A percentile compares a stretch with the other conserved stretches of the same genome.
phyloP scores from a whole-genome alignment of 305 asterid genomes.

The Plantago rigida region DNA sequence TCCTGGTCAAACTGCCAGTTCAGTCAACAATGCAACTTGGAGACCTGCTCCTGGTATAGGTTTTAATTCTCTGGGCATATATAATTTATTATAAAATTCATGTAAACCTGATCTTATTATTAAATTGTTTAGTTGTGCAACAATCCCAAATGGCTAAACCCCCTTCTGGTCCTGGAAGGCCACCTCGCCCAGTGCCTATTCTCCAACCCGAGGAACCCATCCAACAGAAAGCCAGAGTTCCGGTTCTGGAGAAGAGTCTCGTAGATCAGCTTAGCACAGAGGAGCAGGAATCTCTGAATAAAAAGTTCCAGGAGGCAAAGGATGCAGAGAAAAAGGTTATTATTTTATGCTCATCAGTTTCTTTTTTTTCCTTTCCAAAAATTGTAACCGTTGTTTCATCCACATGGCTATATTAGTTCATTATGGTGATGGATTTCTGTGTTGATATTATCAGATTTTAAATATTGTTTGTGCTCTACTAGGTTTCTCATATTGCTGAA shows the following conservation, averaged over 20 bases:
- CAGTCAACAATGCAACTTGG: conserved; percentile 43
- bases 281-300: conserved; percentile 72
- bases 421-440: conserved; percentile 5
- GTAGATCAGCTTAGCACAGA: conserved; percentile 83
- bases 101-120: conserved; percentile 19
- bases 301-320: conserved; percentile 79
- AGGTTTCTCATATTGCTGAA: neutral
- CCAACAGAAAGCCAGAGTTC: conserved; percentile 73
- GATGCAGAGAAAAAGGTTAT: conserved; percentile 86
- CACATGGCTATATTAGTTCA: conserved; percentile 16
- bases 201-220: conserved; percentile 63
- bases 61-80: conserved; percentile 19
- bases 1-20: conserved; percentile 45
- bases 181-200: conserved; percentile 84
- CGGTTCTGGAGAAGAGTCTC: conserved; percentile 82
- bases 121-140: conserved; percentile 44
- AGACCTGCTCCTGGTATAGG: conserved; percentile 57
- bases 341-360: conserved; percentile 25
- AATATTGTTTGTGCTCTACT: neutral
- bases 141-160: conserved; percentile 47
- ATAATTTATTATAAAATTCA: conserved; percentile 12
- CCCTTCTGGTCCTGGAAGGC: conserved; percentile 49
- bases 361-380: neutral
- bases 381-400: neutral
- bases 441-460: conserved; percentile 9